These are phyloP conservation scores for Aspergillus latus DNA, from an alignment of 2,329 filamentous ascomycete species.

Conservation along the genomic window DNA sequence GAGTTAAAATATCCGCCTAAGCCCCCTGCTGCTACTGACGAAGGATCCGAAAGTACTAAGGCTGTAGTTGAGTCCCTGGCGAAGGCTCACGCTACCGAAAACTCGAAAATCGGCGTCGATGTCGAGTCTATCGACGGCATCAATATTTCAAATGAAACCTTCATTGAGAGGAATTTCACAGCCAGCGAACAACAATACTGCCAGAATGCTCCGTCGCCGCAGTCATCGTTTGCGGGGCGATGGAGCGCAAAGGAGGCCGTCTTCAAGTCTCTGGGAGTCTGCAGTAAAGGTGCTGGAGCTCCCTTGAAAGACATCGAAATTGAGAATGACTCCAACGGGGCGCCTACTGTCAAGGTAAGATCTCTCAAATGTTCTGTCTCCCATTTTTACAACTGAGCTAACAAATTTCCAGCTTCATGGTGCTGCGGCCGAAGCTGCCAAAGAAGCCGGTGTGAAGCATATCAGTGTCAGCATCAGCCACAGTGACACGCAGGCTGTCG, in stretches of 20 bases:
- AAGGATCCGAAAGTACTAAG: conserved; percentile 63
- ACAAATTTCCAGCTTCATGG: conserved; percentile 71
- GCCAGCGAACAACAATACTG: conserved; percentile 82
- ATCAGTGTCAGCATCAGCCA: conserved; percentile 95
- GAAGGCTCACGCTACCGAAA: conserved; percentile 58
- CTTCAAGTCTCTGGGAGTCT: conserved; percentile 92
- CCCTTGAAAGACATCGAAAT: conserved; percentile 97
- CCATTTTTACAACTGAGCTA: conserved; percentile 19
- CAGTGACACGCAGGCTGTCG: conserved; percentile 89
- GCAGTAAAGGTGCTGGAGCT: conserved; percentile 83
- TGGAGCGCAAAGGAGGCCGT: conserved; percentile 99
- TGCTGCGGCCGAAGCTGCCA: conserved; percentile 77
- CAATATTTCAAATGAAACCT: conserved; percentile 92
- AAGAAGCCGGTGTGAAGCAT: conserved; percentile 80
- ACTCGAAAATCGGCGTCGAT: conserved; percentile 87
- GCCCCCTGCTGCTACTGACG: conserved; percentile 62
- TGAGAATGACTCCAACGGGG: conserved; percentile 73
- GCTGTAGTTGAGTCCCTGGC: conserved; percentile 77
- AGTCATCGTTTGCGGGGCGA: conserved; percentile 88
- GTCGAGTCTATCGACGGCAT: conserved; percentile 87
- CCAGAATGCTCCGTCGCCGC: conserved; percentile 71
- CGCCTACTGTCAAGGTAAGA: conserved; percentile 80
- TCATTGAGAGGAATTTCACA: conserved; percentile 94
- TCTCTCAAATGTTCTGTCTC: neutral
- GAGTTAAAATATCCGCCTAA: conserved; percentile 71